Percentiles rank a stretch among this genome's conserved stretches.
These are phyloP conservation scores for Fraxinus excelsior DNA, from an alignment of 257 asterid species.

Conservation along the genomic window DNA sequence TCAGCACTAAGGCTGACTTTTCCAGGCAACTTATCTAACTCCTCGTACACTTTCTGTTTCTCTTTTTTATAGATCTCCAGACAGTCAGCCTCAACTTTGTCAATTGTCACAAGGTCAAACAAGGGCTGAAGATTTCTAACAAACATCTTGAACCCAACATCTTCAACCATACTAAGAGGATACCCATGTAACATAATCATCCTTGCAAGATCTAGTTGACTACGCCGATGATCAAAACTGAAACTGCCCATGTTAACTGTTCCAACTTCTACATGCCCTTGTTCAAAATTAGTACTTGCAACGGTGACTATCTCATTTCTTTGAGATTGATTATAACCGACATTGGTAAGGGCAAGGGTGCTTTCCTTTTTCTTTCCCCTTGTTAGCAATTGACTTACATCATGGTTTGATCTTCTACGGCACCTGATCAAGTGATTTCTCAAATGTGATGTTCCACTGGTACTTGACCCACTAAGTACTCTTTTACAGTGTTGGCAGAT, in stretches of 20 bases:
- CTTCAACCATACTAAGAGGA: constrained; percentile 83
- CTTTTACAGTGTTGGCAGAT: constrained; percentile 86
- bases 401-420: constrained; percentile 69
- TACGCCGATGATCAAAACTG: constrained; percentile 61
- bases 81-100: constrained; percentile 74
- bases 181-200: constrained; percentile 92
- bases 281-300: constrained; percentile 50
- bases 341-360: constrained; percentile 47
- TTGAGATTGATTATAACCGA: constrained; percentile 42
- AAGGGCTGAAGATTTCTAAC: constrained; percentile 85
- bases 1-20: constrained; percentile 83
- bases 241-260: constrained; percentile 35
- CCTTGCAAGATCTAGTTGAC: constrained; percentile 80
- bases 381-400: constrained; percentile 54
- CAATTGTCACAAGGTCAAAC: constrained; percentile 62
- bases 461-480: constrained; percentile 92
- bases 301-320: constrained; percentile 53
- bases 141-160: constrained; percentile 79
- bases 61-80: constrained; percentile 68
- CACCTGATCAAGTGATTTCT: constrained; percentile 94
- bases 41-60: constrained; percentile 75
- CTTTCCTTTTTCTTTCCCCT: constrained; percentile 76
- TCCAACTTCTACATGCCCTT: constrained; percentile 40
- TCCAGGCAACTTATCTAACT: constrained; percentile 77
- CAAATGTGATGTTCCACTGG: constrained; percentile 93